Conservation (phyloP, 768 basidiomycete genomes). For the Lactifluus echinatus region DNA sequence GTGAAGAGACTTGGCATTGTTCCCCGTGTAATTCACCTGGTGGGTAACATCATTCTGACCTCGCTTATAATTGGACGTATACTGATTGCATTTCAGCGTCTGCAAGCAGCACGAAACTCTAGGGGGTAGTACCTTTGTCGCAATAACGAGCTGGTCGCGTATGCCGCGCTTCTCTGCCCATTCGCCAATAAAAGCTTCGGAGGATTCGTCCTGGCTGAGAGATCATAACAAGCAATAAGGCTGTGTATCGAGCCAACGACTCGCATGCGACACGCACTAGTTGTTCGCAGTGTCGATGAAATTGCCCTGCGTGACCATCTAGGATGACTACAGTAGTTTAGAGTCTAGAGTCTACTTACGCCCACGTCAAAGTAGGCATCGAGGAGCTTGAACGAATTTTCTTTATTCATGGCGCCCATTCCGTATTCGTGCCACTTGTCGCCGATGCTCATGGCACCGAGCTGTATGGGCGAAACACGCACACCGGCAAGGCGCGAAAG, state of each 20-base stretch:
- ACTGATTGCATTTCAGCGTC: constrained; percentile 14
- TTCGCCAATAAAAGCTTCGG: constrained; percentile 45
- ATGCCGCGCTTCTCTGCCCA: constrained; percentile 38
- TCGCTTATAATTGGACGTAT: constrained; percentile 17
- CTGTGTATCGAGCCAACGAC: background rate
- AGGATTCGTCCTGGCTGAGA: constrained; percentile 45
- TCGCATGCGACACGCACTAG: constrained; percentile 35
- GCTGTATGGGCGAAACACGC: constrained; percentile 40
- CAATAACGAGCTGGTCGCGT: constrained; percentile 42
- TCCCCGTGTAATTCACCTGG: constrained; percentile 32
- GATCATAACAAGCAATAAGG: background rate
- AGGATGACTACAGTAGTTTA: no score
- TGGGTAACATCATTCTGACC: constrained; percentile 21
- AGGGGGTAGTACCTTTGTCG: constrained; percentile 33
- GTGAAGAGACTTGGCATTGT: constrained; percentile 35
- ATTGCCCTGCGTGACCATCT: constrained; percentile 37
- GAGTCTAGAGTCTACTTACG: constrained; percentile 34
- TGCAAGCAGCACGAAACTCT: background rate
- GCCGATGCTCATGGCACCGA: constrained; percentile 43
- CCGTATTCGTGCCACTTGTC: constrained; percentile 32
- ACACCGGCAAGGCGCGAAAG: constrained; percentile 36
- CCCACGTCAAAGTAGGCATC: constrained; percentile 39
- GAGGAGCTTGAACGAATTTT: constrained; percentile 36
- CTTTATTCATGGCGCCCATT: constrained; percentile 38
- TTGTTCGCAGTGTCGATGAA: constrained; percentile 41